Conservation (phyloP, 2,329 filamentous ascomycete genomes). For the Phaeosphaeriaceae sp. region DNA sequence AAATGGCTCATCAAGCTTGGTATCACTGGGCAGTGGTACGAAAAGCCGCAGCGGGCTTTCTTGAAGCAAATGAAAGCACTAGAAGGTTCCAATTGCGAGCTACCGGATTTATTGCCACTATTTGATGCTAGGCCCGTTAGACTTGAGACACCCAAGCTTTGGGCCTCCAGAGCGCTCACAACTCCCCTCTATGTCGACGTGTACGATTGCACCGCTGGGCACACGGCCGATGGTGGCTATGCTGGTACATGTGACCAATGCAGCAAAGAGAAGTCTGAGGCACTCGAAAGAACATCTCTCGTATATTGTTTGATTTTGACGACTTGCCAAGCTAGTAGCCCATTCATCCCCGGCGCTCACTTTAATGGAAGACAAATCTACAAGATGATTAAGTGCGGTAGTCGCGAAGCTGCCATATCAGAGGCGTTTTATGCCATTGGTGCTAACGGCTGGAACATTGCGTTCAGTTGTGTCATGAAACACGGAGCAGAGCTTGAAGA, state of each 20-base stretch:
- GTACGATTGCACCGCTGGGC: conserved; percentile 27
- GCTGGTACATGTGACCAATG: conserved; percentile 29
- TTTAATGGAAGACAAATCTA: conserved; percentile 34
- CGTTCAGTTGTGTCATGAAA: conserved; percentile 40
- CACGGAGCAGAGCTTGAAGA: conserved; percentile 28
- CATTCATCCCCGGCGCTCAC: conserved; percentile 12
- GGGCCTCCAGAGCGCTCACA: conserved; percentile 37
- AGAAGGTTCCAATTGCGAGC: conserved; percentile 8
- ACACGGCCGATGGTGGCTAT: conserved; percentile 18
- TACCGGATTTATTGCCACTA: conserved; percentile 19
- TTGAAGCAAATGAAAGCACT: conserved; percentile 16
- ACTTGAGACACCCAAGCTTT: conserved; percentile 34
- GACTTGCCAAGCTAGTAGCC: conserved; percentile 27
- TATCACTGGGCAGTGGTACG: conserved; percentile 37
- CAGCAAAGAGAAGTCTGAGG: conserved; percentile 35
- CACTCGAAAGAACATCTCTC: conserved; percentile 27
- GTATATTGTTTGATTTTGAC: conserved; percentile 37
- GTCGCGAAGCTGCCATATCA: conserved; percentile 36
- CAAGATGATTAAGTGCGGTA: conserved; percentile 40
- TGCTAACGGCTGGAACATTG: conserved; percentile 39
- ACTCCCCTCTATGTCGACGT: conserved; percentile 40
- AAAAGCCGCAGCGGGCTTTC: conserved; percentile 26
- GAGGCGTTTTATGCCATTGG: conserved; percentile 40
- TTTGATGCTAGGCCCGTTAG: conserved; percentile 23
- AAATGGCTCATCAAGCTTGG: conserved; percentile 38